Evolutionary conservation across 495 filamentous ascomycete genomes (phyloP).

Genomic region (Penicillium ochrochloron): DNA sequence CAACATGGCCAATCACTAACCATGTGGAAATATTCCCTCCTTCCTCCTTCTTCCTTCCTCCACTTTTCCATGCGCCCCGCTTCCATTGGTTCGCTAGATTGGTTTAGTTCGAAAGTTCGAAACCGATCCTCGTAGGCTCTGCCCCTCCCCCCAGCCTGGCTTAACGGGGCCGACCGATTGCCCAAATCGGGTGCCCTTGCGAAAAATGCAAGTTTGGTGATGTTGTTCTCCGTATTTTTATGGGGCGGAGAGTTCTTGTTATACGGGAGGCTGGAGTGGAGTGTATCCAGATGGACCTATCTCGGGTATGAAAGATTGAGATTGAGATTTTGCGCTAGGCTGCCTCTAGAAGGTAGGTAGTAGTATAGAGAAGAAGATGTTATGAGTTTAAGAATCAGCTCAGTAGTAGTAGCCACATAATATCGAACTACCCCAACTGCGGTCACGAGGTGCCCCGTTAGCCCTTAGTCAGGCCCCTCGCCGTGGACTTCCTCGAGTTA

Average conservation of each 20-base stretch:
- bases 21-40: background rate
- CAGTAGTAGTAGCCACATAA: too few species aligned
- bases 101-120: background rate
- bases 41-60: background rate
- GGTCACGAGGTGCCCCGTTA: background rate
- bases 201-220: background rate
- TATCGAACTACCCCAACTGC: background rate
- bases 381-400: background rate
- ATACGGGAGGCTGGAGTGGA: conserved; percentile 2
- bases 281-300: background rate
- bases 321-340: background rate
- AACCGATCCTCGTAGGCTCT: background rate
- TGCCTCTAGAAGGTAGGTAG: background rate
- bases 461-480: background rate
- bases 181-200: conserved; percentile 22
- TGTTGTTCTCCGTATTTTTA: background rate
- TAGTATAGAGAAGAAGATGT: too few species aligned
- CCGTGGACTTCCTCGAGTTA: background rate
- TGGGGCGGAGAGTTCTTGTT: background rate
- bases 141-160: background rate
- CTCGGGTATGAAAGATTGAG: background rate
- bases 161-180: conserved; percentile 26
- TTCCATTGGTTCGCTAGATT: conserved; percentile 1
- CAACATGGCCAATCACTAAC: conserved; percentile 27
- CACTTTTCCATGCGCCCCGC: background rate